Base-by-base conservation (phyloP, 75 land plant species). In the Cryptomeria japonica region DNA sequence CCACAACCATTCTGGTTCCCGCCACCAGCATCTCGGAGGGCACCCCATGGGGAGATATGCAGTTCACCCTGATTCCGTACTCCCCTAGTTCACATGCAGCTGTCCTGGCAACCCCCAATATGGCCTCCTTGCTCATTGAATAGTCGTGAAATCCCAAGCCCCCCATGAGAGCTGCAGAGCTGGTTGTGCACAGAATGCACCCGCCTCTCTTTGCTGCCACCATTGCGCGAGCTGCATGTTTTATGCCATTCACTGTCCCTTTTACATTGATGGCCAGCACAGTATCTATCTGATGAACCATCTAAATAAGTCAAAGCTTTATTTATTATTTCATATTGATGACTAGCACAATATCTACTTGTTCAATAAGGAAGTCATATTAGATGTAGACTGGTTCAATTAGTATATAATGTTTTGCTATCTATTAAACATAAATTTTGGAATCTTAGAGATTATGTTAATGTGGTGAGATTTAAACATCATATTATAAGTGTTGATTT, bases 141-240 rank as follows among this genome's bases (percentile, higher is more conserved):
- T 94, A 95, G 36, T 89, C 56, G 42, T 92, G 93, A 9, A 91
- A 84, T 15, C 88, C 96, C 14, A 89, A 70, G 4, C 97, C 96
- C 9, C 93, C 94, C 82, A 92, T 87, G 37, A 92, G 68, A 19
- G 89, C 89, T 28, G 96, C 94, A 6, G 95, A 86, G 91, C 96
- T 94, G 0, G 93, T 68, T 0, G 93, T 91, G 87, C 93, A 94
- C 16, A 94, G 76, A 41, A 95, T 95, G 86, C 86, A 77, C 2
- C 96, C 94, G 9, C 96, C 94, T 13, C 14, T 87, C 18, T 46
- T 16, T 0, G 61, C 83, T 7, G 88, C 84, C 53, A 91, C 84
- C 97, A 96, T 95, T 34, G 86, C 96, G 14, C 93, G 72, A 0
- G 97, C 87, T 0, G 95, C 97, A 32, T 96, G 95, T 86, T 96